Conservation (phyloP, 179 eudicot species). For the Gypsophila paniculata region DNA sequence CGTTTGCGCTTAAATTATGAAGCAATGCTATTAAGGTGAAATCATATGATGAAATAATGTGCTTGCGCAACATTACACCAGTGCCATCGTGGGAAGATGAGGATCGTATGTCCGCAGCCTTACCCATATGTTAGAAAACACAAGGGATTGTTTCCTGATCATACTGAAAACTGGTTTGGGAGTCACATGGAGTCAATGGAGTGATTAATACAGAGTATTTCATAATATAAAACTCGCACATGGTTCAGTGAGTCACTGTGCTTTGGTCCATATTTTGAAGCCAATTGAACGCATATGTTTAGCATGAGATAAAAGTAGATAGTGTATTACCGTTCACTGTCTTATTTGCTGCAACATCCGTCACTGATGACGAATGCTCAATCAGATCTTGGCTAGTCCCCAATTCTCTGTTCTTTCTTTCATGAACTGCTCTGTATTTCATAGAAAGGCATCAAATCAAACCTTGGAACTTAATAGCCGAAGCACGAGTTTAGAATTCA, state of each 20-base stretch:
- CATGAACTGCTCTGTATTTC: slow-evolving; percentile 35
- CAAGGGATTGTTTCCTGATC: background rate
- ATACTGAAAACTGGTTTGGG: background rate
- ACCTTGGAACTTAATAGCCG: background rate
- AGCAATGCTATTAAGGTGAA: background rate
- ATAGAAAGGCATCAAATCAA: slow-evolving; percentile 6
- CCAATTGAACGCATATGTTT: background rate
- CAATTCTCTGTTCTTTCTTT: slow-evolving; percentile 26
- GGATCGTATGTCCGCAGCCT: background rate
- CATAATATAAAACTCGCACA: background rate
- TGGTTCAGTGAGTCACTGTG: background rate
- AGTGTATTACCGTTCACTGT: slow-evolving; percentile 37
- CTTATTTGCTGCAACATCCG: slow-evolving; percentile 44
- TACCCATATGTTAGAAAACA: too few relatives aligned
- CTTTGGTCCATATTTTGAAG: background rate
- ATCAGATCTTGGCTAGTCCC: slow-evolving; percentile 38
- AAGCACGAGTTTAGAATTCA: background rate
- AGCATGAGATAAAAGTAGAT: slow-evolving; percentile 7
- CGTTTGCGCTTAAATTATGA: background rate
- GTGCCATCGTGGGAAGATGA: background rate
- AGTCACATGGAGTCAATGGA: too few relatives aligned
- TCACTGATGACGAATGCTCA: slow-evolving; percentile 38
- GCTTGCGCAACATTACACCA: background rate
- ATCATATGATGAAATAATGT: slow-evolving; percentile 5
- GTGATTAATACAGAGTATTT: too few relatives aligned